Conservation (phyloP, 176 grass and related monocot species). For the Zizania latifolia region DNA sequence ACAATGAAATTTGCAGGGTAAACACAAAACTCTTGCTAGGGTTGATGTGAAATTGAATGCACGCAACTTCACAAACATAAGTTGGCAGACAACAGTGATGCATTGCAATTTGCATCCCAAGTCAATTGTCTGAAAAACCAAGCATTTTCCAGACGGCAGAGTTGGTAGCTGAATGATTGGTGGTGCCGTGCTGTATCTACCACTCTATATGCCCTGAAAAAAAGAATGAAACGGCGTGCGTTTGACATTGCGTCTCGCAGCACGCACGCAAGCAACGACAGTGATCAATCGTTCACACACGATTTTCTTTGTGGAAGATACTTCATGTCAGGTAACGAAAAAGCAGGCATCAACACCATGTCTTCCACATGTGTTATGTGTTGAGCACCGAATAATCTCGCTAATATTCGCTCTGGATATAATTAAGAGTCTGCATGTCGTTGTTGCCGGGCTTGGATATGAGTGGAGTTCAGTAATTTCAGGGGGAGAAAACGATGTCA, state of each 20-base stretch:
- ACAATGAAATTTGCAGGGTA: too few relatives aligned
- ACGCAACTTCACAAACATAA: too few relatives aligned
- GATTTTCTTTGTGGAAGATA: neutral
- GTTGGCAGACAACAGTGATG: neutral
- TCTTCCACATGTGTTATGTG: constrained; percentile 24
- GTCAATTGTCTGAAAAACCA: neutral
- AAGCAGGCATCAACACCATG: constrained; percentile 1
- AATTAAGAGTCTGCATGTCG: neutral
- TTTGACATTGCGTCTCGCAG: neutral
- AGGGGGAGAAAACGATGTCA: neutral
- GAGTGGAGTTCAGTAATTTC: neutral
- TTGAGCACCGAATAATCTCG: constrained; percentile 21
- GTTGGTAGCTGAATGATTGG: neutral
- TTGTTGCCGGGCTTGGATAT: constrained; percentile 2
- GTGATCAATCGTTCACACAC: neutral
- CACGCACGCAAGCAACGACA: neutral
- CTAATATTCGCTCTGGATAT: neutral
- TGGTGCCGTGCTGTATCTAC: neutral
- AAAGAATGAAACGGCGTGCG: neutral
- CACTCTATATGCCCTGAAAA: neutral
- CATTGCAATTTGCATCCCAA: neutral
- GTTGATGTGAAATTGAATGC: too few relatives aligned
- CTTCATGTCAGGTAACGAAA: neutral
- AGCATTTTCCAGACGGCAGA: neutral
- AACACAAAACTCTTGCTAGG: too few relatives aligned